Base-by-base conservation (phyloP, 331 rosid species). In the Dryas integrifolia region DNA sequence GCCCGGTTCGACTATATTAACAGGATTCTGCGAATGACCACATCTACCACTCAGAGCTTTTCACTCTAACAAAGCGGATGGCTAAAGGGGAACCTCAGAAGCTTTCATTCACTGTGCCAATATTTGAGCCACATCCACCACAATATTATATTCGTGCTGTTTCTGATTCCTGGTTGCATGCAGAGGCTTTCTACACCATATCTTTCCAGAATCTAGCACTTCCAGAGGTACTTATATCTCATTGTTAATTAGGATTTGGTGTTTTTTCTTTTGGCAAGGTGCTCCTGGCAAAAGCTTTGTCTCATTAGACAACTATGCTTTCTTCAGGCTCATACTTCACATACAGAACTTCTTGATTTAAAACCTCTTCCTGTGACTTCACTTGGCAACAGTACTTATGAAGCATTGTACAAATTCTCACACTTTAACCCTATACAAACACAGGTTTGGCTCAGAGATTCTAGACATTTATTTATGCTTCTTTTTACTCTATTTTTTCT, bases 111-210 rank as follows among this genome's bases (percentile, higher is more conserved):
- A 94, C 98, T 7, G 96, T 94, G 76, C 98, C 98, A 13, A 94
- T 94, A 76, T 94, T 94, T 81, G 98, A 94, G 81, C 98, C 98
- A 26, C 98, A 94, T 85, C 98, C 98, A 21, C 98, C 98, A 13
- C 98, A 91, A 71, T 94, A 94, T 77, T 94, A 91, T 68, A 88
- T 94, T 67, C 97, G 81, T 69, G 98, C 98, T 21, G 80, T 94
- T 82, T 94, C 97, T 83, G 98, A 94, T 82, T 94, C 97, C 52
- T 94, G 98, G 98, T 88, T 94, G 88, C 88, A 79, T 45, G 81
- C 98, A 60, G 97, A 94, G 80, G 82, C 97, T 62, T 88, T 94
- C 80, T 91, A 89, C 86, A 91, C 98, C 75, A 88, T 94, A 76
- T 87, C 98, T 60, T 94, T 94, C 84, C 92, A 86, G 63, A 89